Conservation (phyloP, 192 early-diverging fungal species). For the Gorgonomyces haynaldii region DNA sequence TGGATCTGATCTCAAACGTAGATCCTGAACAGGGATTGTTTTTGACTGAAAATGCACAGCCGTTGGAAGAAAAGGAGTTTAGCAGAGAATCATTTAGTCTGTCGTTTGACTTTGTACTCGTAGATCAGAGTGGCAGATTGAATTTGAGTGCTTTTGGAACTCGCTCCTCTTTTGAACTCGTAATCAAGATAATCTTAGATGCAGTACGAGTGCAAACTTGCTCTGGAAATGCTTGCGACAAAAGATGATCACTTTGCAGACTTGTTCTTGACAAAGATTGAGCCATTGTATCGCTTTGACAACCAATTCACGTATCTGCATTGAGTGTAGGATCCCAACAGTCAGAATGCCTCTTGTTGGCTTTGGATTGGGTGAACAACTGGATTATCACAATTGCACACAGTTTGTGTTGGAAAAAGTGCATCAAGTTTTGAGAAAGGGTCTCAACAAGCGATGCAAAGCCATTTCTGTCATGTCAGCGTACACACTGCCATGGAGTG, state of each 20-base stretch:
- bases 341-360: too few relatives aligned
- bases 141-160: conserved; percentile 70
- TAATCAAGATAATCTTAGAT: conserved; percentile 54
- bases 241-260: conserved; percentile 59
- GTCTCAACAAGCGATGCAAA: conserved; percentile 21
- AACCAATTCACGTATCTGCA: too few relatives aligned
- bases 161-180: too few relatives aligned
- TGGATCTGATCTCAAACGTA: conserved; percentile 67
- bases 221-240: conserved; percentile 50
- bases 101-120: conserved; percentile 68
- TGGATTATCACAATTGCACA: too few relatives aligned
- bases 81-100: conserved; percentile 41
- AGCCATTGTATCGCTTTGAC: too few relatives aligned
- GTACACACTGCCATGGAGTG: neutral
- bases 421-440: conserved; percentile 21
- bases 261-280: conserved; percentile 63
- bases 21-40: conserved; percentile 56
- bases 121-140: conserved; percentile 71
- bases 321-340: too few relatives aligned
- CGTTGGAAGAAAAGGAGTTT: conserved; percentile 50
- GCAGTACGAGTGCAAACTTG: conserved; percentile 60
- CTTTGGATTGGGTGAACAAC: too few relatives aligned
- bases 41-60: conserved; percentile 47
- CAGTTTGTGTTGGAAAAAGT: conserved; percentile 19
- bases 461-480: conserved; percentile 14